Conservation (phyloP, 2,329 filamentous ascomycete genomes). For the Hortaea werneckii region DNA sequence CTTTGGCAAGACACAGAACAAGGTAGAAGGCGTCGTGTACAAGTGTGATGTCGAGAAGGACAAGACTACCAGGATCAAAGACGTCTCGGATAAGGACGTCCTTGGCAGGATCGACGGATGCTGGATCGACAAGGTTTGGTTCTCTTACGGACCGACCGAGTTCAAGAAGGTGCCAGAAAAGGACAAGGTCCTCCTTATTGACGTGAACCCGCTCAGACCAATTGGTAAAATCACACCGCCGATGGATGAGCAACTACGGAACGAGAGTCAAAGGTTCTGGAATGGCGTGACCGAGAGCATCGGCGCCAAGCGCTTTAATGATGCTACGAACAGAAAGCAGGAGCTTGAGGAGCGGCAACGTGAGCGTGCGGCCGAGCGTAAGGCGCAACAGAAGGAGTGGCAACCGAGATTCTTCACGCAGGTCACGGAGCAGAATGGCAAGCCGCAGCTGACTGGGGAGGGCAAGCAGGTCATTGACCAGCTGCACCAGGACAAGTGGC, state of each 20-base stretch:
- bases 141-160: conserved; percentile 40
- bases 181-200: conserved; percentile 64
- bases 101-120: conserved; percentile 72
- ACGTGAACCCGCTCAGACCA: conserved; percentile 73
- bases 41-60: conserved; percentile 71
- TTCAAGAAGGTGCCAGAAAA: conserved; percentile 40
- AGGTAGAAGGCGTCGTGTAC: conserved; percentile 83
- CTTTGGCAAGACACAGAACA: conserved; percentile 84
- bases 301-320: conserved; percentile 65
- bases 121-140: conserved; percentile 67
- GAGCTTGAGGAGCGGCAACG: conserved; percentile 87
- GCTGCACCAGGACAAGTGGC: conserved; percentile 43
- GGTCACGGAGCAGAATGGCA: conserved; percentile 48
- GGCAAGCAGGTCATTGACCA: conserved; percentile 48
- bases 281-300: conserved; percentile 79
- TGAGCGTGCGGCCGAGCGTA: conserved; percentile 70
- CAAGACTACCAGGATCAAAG: conserved; percentile 65
- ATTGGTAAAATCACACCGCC: conserved; percentile 72
- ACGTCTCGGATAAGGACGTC: conserved; percentile 76
- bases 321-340: conserved; percentile 78
- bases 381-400: conserved; percentile 60
- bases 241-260: conserved; percentile 64
- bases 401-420: conserved; percentile 78
- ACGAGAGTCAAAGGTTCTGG: conserved; percentile 88
- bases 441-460: conserved; percentile 53